phyloP scores from a whole-genome alignment of 108 stramenopile genomes.

The Seminavis robusta region DNA sequence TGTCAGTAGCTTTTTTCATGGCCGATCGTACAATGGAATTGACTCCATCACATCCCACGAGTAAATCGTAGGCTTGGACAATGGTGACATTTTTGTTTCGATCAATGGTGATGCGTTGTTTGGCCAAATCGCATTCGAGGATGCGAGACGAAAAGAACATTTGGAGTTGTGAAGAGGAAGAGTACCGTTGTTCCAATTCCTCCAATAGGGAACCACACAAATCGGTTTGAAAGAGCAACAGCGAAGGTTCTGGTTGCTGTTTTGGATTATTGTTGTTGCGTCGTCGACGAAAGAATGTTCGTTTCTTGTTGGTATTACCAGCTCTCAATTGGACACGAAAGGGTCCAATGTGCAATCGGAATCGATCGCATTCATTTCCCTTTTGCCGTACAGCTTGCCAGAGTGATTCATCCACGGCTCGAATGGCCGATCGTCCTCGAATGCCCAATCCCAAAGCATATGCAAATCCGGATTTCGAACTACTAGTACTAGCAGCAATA shows the following conservation, averaged over 20 bases:
- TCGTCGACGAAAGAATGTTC: constrained; percentile 1
- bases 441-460: constrained; percentile 70
- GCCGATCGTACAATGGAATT: constrained; percentile 59
- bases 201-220: constrained; percentile 59
- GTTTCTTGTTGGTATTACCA: constrained; percentile 3
- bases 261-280: too few relatives aligned
- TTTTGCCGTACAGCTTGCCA: constrained; percentile 48
- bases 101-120: constrained; percentile 2
- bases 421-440: constrained; percentile 60
- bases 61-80: constrained; percentile 44
- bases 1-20: constrained; percentile 21
- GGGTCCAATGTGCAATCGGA: constrained; percentile 44
- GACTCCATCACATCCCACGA: constrained; percentile 73
- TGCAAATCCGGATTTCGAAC: constrained; percentile 35
- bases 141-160: constrained; percentile 4
- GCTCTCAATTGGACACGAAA: constrained; percentile 47
- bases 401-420: constrained; percentile 41
- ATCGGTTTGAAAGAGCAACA: constrained; percentile 76
- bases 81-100: not conserved
- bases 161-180: constrained; percentile 3
- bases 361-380: constrained; percentile 68
- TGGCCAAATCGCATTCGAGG: constrained; percentile 4
- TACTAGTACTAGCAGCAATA: too few relatives aligned
- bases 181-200: constrained; percentile 44
- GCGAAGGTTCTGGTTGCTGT: constrained; percentile 68